phyloP scores from a whole-genome alignment of 129 eudicot species.

The Sambucus nigra region DNA sequence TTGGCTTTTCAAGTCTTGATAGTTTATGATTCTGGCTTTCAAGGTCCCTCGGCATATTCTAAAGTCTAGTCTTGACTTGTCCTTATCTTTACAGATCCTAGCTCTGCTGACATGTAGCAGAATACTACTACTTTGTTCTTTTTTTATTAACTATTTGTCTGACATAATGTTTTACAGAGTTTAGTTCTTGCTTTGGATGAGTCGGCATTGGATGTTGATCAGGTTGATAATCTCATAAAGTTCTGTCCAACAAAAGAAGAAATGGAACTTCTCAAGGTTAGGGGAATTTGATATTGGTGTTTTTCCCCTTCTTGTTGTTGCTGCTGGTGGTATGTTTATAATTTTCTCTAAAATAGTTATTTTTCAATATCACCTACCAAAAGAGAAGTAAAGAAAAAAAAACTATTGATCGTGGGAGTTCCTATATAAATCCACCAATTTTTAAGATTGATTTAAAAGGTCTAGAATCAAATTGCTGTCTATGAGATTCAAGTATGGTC shows the following conservation, averaged over 20 bases:
- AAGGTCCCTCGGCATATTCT: too few species aligned
- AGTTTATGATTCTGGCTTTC: too few species aligned
- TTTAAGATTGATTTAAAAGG: not conserved
- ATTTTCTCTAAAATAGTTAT: too few species aligned
- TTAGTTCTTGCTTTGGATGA: constrained; percentile 84
- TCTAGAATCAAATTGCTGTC: constrained; percentile 6
- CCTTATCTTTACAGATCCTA: too few species aligned
- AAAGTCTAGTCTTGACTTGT: too few species aligned
- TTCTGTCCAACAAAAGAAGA: constrained; percentile 98
- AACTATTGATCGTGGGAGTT: not conserved
- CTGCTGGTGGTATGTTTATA: too few species aligned
- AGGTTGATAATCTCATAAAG: constrained; percentile 91
- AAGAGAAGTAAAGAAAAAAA: too few species aligned
- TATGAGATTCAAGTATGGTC: not conserved
- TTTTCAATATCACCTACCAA: too few species aligned
- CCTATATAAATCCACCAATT: not conserved
- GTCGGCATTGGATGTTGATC: constrained; percentile 76
- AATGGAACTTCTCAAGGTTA: constrained; percentile 79
- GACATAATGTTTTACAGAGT: constrained; percentile 37
- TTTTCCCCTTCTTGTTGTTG: not conserved
- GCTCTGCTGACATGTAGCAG: not conserved
- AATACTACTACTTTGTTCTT: not conserved
- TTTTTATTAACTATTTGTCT: not conserved
- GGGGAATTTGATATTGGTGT: not conserved
- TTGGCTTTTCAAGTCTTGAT: too few species aligned